These are phyloP conservation scores for Colletotrichum gloeosporioides DNA, from an alignment of 2,329 filamentous ascomycete species.

Conservation along the genomic window DNA sequence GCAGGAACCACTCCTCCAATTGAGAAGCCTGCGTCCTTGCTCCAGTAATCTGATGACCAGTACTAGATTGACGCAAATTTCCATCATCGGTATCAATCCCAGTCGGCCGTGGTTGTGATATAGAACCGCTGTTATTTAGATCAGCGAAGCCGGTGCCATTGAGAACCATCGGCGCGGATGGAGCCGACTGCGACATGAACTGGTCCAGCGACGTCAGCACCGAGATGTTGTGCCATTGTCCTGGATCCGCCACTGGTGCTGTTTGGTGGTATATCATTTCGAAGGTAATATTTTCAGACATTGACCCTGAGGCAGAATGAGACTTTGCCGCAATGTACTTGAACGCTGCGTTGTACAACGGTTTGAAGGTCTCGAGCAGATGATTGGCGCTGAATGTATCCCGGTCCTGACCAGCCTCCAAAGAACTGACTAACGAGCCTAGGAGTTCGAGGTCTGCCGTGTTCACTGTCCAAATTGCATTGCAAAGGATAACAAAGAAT, in stretches of 20 bases:
- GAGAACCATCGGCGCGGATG: accelerated
- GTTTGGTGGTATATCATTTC: no score
- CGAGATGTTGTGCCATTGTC: no score
- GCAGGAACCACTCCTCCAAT: neutral
- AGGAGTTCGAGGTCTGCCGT: neutral
- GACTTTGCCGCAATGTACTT: neutral
- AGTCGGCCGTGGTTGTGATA: accelerated
- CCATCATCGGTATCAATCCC: accelerated
- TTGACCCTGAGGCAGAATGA: neutral
- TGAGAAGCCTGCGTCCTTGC: neutral
- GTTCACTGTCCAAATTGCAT: neutral
- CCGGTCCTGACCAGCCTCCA: neutral
- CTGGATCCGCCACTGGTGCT: accelerated
- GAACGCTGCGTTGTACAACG: neutral
- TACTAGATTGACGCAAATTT: no score
- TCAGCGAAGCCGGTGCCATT: no score
- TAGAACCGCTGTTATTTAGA: accelerated
- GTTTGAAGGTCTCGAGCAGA: neutral
- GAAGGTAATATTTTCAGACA: no score
- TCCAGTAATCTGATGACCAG: neutral
- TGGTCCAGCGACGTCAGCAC: no score
- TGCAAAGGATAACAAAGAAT: neutral
- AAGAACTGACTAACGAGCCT: neutral
- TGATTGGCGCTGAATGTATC: neutral
- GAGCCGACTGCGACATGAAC: no score